These are phyloP conservation scores for Aspergillus neoniger DNA, from an alignment of 2,329 filamentous ascomycete species.

Conservation along the genomic window DNA sequence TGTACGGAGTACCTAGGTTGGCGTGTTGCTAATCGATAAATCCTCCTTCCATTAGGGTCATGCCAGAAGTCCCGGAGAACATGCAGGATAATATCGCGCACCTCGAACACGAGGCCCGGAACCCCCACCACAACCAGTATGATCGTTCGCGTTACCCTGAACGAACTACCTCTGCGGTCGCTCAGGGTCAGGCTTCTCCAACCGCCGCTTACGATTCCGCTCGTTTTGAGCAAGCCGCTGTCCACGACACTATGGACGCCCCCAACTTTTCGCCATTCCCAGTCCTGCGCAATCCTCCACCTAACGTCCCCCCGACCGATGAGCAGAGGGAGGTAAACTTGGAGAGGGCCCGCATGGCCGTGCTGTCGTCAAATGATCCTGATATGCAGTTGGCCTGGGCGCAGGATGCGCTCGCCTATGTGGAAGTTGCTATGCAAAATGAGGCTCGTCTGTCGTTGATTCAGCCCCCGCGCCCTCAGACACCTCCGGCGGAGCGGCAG, in stretches of 20 bases:
- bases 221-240: slow-evolving; percentile 56
- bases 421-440: slow-evolving; percentile 79
- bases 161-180: slow-evolving; percentile 38
- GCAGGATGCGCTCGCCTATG: slow-evolving; percentile 85
- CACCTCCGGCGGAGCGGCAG: slow-evolving; percentile 85
- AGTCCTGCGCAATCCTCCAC: slow-evolving; percentile 72
- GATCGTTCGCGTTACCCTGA: slow-evolving; percentile 38
- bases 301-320: slow-evolving; percentile 89
- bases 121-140: slow-evolving; percentile 48
- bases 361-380: slow-evolving; percentile 90
- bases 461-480: slow-evolving; percentile 67
- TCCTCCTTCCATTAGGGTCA: slow-evolving; percentile 62
- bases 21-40: slow-evolving; percentile 28
- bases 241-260: slow-evolving; percentile 52
- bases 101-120: slow-evolving; percentile 75
- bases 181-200: slow-evolving; percentile 33
- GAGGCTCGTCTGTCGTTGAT: slow-evolving; percentile 65
- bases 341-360: slow-evolving; percentile 78
- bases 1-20: slow-evolving; percentile 8
- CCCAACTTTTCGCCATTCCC: slow-evolving; percentile 93
- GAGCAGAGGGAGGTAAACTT: slow-evolving; percentile 90
- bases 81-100: slow-evolving; percentile 94
- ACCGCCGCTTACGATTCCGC: slow-evolving; percentile 39
- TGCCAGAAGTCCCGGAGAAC: slow-evolving; percentile 93
- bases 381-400: slow-evolving; percentile 98